These are phyloP conservation scores for Selaginella moellendorffii DNA, from an alignment of 75 land plant species.

Conservation along the genomic window DNA sequence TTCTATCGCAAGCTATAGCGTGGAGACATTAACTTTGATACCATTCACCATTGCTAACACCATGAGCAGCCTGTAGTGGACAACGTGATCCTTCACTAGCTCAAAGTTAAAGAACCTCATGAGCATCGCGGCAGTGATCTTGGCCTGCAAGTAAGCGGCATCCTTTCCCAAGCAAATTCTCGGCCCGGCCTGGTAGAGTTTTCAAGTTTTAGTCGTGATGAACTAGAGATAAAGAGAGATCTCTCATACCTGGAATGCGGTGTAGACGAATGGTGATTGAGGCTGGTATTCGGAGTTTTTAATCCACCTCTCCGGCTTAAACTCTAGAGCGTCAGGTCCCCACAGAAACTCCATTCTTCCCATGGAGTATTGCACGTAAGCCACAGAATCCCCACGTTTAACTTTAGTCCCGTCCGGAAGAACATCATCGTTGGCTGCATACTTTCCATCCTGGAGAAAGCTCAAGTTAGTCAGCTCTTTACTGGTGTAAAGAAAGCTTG, in stretches of 20 bases:
- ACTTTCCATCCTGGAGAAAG: constrained; percentile 5
- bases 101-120: constrained; percentile 50
- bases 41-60: constrained; percentile 71
- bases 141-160: constrained; percentile 84
- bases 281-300: constrained; percentile 46
- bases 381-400: neutral
- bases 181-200: constrained; percentile 76
- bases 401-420: constrained; percentile 10
- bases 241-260: constrained; percentile 76
- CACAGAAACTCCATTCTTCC: constrained; percentile 13
- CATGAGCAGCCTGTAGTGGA: constrained; percentile 66
- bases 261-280: constrained; percentile 80
- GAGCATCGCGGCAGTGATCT: constrained; percentile 68
- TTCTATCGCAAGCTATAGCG: neutral
- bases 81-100: constrained; percentile 37
- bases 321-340: constrained; percentile 17
- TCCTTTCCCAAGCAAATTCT: constrained; percentile 86
- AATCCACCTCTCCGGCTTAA: constrained; percentile 22
- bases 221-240: too few species aligned
- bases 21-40: constrained; percentile 32
- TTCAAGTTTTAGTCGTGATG: too few species aligned
- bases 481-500: too few species aligned
- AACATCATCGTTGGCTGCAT: constrained; percentile 4
- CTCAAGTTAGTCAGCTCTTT: too few species aligned
- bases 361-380: constrained; percentile 10